These are phyloP conservation scores for Neoascochyta sp. DNA, from an alignment of 2,329 filamentous ascomycete genomes.

Conservation along the genomic window DNA sequence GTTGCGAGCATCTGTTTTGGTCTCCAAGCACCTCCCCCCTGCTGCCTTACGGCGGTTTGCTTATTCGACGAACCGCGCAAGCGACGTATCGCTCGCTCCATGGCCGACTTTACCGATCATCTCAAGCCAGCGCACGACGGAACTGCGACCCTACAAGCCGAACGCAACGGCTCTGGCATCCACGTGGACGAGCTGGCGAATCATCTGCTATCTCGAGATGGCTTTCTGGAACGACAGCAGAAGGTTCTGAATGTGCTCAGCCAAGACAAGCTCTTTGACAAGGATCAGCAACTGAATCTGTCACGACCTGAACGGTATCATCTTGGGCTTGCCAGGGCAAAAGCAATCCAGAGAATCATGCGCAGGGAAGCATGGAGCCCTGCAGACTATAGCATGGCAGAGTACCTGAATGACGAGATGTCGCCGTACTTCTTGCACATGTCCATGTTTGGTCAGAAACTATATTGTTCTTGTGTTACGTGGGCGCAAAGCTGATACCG, in stretches of 20 bases:
- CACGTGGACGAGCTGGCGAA: conserved; percentile 44
- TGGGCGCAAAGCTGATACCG: conserved; percentile 16
- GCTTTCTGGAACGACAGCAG: conserved; percentile 48
- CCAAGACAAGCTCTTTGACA: conserved; percentile 49
- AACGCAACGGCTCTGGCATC: conserved; percentile 46
- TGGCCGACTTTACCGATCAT: conserved; percentile 50
- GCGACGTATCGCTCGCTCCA: conserved; percentile 19
- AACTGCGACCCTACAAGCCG: conserved; percentile 44
- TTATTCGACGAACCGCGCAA: conserved; percentile 6
- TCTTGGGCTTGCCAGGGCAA: conserved; percentile 51
- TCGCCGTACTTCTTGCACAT: conserved; percentile 52
- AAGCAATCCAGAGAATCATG: conserved; percentile 47
- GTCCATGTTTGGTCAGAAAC: conserved; percentile 47
- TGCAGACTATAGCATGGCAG: conserved; percentile 51
- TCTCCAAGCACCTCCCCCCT: conserved; percentile 6
- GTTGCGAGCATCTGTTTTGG: conserved; percentile 5
- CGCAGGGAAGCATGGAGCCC: conserved; percentile 48
- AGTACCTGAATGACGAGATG: conserved; percentile 53
- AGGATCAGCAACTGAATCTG: conserved; percentile 50
- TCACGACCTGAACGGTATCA: conserved; percentile 52
- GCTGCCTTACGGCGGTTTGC: conserved; percentile 5
- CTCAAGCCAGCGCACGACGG: conserved; percentile 49
- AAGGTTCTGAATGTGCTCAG: conserved; percentile 46
- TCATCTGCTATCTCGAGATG: conserved; percentile 47
- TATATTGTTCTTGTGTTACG: conserved; percentile 13